These are phyloP conservation scores for Caloboletus firmus DNA, from an alignment of 1,284 basidiomycete genomes.

Conservation along the genomic window DNA sequence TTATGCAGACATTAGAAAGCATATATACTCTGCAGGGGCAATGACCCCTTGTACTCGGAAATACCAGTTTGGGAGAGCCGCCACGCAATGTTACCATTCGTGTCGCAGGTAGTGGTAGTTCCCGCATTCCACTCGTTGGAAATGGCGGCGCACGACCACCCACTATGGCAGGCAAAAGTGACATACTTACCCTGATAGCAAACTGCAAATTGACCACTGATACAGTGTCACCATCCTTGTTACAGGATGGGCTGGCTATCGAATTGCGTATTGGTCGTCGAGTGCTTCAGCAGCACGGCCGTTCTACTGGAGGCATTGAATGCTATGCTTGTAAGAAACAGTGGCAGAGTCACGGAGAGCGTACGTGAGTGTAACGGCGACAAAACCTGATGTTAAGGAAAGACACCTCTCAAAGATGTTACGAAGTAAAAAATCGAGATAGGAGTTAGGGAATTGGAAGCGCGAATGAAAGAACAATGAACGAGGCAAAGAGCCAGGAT, in stretches of 20 bases:
- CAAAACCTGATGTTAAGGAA: slow-evolving; percentile 11
- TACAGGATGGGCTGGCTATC: slow-evolving; percentile 12
- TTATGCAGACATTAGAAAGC: background rate
- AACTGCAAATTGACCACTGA: slow-evolving; percentile 9
- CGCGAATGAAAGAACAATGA: background rate
- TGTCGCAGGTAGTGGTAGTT: slow-evolving; percentile 22
- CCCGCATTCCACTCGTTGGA: slow-evolving; percentile 24
- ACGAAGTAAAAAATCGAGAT: background rate
- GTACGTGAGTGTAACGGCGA: slow-evolving; percentile 8
- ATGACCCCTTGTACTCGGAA: slow-evolving; percentile 10
- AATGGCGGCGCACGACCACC: slow-evolving; percentile 20
- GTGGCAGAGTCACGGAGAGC: slow-evolving; percentile 16
- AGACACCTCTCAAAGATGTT: slow-evolving; percentile 25
- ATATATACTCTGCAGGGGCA: background rate
- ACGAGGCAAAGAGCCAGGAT: background rate
- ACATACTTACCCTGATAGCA: slow-evolving; percentile 16
- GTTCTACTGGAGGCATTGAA: slow-evolving; percentile 21
- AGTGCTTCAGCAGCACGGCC: slow-evolving; percentile 24
- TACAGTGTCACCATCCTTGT: slow-evolving; percentile 12
- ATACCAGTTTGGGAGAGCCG: slow-evolving; percentile 11
- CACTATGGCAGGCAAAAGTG: slow-evolving; percentile 5
- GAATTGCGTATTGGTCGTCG: slow-evolving; percentile 18
- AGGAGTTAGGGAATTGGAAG: background rate
- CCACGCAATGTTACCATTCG: slow-evolving; percentile 6
- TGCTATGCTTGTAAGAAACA: slow-evolving; percentile 13